These are phyloP conservation scores for Penicillium waksmanii DNA, from an alignment of 495 filamentous ascomycete species.

Conservation along the genomic window DNA sequence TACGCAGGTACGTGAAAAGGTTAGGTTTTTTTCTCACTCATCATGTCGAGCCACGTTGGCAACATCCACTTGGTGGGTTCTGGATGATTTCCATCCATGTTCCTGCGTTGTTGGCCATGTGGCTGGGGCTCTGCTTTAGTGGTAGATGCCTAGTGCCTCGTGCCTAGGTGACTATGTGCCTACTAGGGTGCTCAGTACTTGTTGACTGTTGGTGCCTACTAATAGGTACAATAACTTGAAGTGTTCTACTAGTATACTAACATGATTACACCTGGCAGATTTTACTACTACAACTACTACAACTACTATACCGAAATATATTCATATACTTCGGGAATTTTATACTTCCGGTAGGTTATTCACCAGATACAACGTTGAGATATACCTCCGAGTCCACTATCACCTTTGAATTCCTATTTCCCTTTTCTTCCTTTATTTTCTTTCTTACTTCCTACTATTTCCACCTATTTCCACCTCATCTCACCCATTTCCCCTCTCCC, in stretches of 20 bases:
- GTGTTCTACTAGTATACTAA: neutral
- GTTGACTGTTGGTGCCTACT: too few relatives aligned
- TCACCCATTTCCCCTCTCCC: neutral
- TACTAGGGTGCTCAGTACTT: too few relatives aligned
- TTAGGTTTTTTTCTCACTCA: conserved; percentile 4
- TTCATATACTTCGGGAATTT: neutral
- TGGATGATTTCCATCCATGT: conserved; percentile 1
- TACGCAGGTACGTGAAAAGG: conserved; percentile 21
- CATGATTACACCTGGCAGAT: neutral
- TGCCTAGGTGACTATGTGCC: too few relatives aligned
- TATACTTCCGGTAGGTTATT: neutral
- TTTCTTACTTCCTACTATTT: too few relatives aligned
- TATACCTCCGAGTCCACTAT: neutral
- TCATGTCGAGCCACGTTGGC: conserved; percentile 7
- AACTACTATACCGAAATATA: neutral
- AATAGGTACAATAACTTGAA: too few relatives aligned
- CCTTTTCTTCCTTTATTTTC: neutral
- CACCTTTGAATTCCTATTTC: neutral
- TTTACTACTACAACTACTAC: neutral
- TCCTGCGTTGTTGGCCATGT: conserved; percentile 29
- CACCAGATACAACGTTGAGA: neutral
- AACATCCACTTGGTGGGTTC: conserved; percentile 1
- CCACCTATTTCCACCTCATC: neutral
- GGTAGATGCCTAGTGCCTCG: neutral
- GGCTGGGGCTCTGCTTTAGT: conserved; percentile 22